Base-by-base conservation (phyloP, 1,139 yeast genomes). In the Diutina ranongensis region DNA sequence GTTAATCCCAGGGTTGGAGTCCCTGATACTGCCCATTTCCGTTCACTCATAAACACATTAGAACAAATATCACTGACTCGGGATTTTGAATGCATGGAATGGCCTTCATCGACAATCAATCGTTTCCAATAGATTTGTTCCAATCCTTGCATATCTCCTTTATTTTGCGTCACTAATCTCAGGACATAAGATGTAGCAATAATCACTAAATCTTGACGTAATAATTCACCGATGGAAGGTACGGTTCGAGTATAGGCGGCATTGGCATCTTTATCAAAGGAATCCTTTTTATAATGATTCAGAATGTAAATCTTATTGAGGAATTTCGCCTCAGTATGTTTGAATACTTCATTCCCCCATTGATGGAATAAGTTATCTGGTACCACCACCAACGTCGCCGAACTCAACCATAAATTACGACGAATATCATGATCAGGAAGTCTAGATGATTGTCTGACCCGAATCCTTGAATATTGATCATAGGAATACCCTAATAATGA, bases 1-100 rank as follows among this genome's bases (percentile, higher is more conserved):
- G 86, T 80, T 48, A 81, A 61, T 0, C 88, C 88, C 0, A 83
- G 71, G 0, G 87, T 80, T 2, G 88, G 88, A 0, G 88, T 82
- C 31, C 89, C 88, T 0, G 84, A 76, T 1, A 82, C 84, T 0
- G 80, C 80, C 89, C 88, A 82, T 49, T 75, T 67, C 45, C 86
- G 64, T 55, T 82, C 88, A 9, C 76, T 73, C 47, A 63, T 60
- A 45, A 82, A 56, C 18, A 63, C 60, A 40, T 65, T 67, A 8
- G 42, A 38, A 33, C 83, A 78, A 36, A 76, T 55, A 3, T 61
- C 56, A 25, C 78, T 78, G 1, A 75, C 67, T 47, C 73, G 64
- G 2, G 83, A 70, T 2, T 67, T 71, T 3, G 80, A 69, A 48
- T 67, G 69, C 71, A 80, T 69, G 27, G 79, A 70, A 56, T 81